Percentiles rank a stretch among this genome's conserved stretches.
Conservation (phyloP, 1,139 yeast species). For the Barnettozyma hawaiiensis region DNA sequence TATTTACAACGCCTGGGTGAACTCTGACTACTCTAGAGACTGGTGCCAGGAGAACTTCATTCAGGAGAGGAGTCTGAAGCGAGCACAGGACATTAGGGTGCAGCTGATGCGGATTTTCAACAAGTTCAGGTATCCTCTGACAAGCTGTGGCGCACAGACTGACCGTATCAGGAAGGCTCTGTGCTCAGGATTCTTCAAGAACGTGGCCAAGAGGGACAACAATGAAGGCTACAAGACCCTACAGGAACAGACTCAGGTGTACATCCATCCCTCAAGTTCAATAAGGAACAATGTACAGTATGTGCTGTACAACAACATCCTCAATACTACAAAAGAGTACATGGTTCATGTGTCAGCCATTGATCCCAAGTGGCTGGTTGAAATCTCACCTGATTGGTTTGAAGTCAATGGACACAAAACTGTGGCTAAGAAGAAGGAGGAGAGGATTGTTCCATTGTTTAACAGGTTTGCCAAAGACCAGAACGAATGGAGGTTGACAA, state of each 20-base stretch:
- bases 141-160: slow-evolving; percentile 57
- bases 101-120: slow-evolving; percentile 65
- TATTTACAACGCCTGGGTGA: slow-evolving; percentile 74
- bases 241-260: slow-evolving; percentile 71
- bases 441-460: slow-evolving; percentile 58
- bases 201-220: slow-evolving; percentile 73
- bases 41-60: slow-evolving; percentile 85
- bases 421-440: slow-evolving; percentile 39
- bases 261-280: slow-evolving; percentile 85
- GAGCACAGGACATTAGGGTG: slow-evolving; percentile 73
- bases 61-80: slow-evolving; percentile 71
- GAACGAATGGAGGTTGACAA: slow-evolving; percentile 45
- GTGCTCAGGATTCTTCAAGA: slow-evolving; percentile 84
- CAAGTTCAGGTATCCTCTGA: slow-evolving; percentile 44
- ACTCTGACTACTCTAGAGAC: slow-evolving; percentile 49
- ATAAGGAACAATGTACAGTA: slow-evolving; percentile 70
- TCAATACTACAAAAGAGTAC: slow-evolving; percentile 81
- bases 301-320: slow-evolving; percentile 77
- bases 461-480: slow-evolving; percentile 49
- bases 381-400: slow-evolving; percentile 84
- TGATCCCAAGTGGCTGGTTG: slow-evolving; percentile 81
- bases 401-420: slow-evolving; percentile 39
- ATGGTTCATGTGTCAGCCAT: slow-evolving; percentile 84
- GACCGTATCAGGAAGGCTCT: slow-evolving; percentile 66
- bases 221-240: slow-evolving; percentile 77